These are phyloP conservation scores for Lodderomyces margitis DNA, from an alignment of 1,139 yeast species.

Conservation along the genomic window DNA sequence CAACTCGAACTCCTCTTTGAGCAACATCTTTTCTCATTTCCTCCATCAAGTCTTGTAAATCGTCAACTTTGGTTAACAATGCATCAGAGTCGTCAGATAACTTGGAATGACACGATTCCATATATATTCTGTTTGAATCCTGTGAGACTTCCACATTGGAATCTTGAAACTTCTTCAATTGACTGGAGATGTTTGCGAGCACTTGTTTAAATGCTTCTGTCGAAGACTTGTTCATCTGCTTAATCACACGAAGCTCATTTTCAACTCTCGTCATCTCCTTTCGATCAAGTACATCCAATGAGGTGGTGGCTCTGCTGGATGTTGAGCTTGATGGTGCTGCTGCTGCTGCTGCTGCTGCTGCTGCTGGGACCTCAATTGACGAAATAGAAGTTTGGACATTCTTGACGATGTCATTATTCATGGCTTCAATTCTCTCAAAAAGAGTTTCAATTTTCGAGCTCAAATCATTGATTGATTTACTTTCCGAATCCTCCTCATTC, in stretches of 20 bases:
- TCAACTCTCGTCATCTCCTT: slow-evolving; percentile 29
- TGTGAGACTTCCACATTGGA: slow-evolving; percentile 41
- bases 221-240: slow-evolving; percentile 54
- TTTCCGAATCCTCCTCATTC: slow-evolving; percentile 32
- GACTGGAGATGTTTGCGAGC: slow-evolving; percentile 40
- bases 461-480: slow-evolving; percentile 18
- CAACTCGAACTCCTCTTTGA: slow-evolving; percentile 82
- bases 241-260: slow-evolving; percentile 61
- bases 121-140: slow-evolving; percentile 60
- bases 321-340: background rate
- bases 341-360: slow-evolving; percentile 11
- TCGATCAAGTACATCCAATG: slow-evolving; percentile 1
- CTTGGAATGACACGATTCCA: slow-evolving; percentile 73
- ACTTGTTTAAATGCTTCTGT: slow-evolving; percentile 42
- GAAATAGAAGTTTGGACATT: slow-evolving; percentile 26
- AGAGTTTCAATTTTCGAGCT: slow-evolving; percentile 28
- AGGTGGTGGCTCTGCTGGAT: background rate
- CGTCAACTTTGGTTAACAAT: slow-evolving; percentile 80
- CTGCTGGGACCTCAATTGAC: slow-evolving; percentile 23
- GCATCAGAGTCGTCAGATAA: slow-evolving; percentile 76
- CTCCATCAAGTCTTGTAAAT: slow-evolving; percentile 87
- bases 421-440: slow-evolving; percentile 27
- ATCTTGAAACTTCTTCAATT: slow-evolving; percentile 47
- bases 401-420: slow-evolving; percentile 22
- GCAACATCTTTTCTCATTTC: slow-evolving; percentile 90